A percentile compares a stretch with the other conserved stretches of the same genome.
These are phyloP conservation scores for Codiaeum variegatum DNA, from an alignment of 441 rosid species.

Conservation along the genomic window DNA sequence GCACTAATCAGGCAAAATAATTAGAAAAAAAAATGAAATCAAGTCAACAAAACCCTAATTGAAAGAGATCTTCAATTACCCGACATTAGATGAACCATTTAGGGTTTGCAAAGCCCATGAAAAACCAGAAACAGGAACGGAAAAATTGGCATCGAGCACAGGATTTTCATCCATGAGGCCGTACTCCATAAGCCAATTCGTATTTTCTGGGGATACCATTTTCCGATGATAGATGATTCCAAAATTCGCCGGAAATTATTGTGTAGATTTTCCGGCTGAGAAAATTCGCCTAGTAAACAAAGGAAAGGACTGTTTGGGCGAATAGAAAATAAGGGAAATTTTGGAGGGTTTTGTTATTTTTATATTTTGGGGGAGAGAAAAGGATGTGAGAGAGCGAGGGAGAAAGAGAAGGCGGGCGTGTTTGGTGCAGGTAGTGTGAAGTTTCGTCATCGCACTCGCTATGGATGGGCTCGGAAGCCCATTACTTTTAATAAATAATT, in stretches of 20 bases:
- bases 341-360: neutral
- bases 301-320: neutral
- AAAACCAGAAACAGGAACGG: conserved; percentile 55
- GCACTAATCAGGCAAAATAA: neutral
- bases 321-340: neutral
- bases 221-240: neutral
- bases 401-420: neutral
- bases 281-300: neutral
- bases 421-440: conserved; percentile 6
- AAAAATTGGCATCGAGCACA: conserved; percentile 47
- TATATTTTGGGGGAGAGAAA: neutral
- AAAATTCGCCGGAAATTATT: conserved; percentile 21
- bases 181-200: conserved; percentile 69
- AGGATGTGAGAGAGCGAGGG: neutral
- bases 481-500: neutral
- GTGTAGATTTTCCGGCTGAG: conserved; percentile 3
- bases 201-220: conserved; percentile 77
- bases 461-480: neutral
- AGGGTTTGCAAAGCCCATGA: conserved; percentile 62
- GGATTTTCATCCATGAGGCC: conserved; percentile 65
- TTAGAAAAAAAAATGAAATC: neutral
- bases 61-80: conserved; percentile 29
- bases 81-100: conserved; percentile 46
- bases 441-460: conserved; percentile 12
- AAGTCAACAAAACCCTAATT: neutral